Base-by-base conservation (phyloP, 352 stramenopile genomes). In the Phytophthora citrophthora region DNA sequence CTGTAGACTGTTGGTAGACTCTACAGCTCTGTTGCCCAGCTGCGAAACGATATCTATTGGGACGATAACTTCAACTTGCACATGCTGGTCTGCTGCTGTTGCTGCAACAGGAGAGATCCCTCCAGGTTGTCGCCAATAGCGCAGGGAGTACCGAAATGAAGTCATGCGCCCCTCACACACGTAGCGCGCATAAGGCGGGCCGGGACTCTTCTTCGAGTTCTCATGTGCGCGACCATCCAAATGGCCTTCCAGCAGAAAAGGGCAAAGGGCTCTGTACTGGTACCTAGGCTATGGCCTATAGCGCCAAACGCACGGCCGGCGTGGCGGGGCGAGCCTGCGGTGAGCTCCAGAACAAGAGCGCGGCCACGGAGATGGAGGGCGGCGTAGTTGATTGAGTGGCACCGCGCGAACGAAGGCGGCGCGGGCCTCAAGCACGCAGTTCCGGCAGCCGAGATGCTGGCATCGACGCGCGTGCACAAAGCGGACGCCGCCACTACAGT, bases 261-360 rank as follows among this genome's bases (percentile, higher is more conserved):
- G 38, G 61, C 36, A 34, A 24, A 29, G 2, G 26, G 4, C 26
- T 29, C 20, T 20, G 20, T 20, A n/a, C n/a, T n/a, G n/a, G n/a
- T n/a, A 20, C 20, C 20, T 20, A 20, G 20, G 20, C 20, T 2
- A 20, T 20, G 20, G 20, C 20, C 20, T 20, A 20, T 20, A 20
- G 20, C 20, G 20, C 20, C 26, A 29, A 8, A 29, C 26, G 26
- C 26, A 29, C 26, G 26, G 44, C 44, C 34, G 32, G 23, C 23
- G 12, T 50, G 43, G 24, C 43, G 13, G 41, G 20, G 26, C 18
- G 40, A 54, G 54, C 6, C 11, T 41, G 26, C 34, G 38, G 46
- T 23, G 27, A 57, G 49, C 31, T 50, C 32, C n/a, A 61, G 48
- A 61, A 55, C 64, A 68, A 72, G 64, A 72, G 64, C 57, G 51